Evolutionary conservation across 352 stramenopile genomes (phyloP).

Genomic region (Blastocystis sp.): DNA sequence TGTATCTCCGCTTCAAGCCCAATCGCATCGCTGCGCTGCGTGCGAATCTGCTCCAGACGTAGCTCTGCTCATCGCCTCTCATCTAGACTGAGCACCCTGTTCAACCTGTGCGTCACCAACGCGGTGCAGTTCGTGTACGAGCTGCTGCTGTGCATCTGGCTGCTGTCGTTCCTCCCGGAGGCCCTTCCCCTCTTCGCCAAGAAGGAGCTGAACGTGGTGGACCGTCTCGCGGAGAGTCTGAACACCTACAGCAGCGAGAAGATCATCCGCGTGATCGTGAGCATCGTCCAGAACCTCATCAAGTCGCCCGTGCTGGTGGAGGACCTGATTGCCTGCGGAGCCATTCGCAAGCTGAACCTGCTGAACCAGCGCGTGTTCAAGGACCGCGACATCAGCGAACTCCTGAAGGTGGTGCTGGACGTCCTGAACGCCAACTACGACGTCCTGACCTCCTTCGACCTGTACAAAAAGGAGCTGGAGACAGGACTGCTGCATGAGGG

Average conservation of each 20-base stretch:
- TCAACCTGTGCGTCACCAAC: constrained; percentile 45
- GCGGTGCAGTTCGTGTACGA: constrained; percentile 39
- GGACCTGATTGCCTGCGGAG: constrained; percentile 14
- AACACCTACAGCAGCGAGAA: constrained; percentile 56
- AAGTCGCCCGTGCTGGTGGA: neutral
- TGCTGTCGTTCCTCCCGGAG: constrained; percentile 37
- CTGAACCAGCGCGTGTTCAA: constrained; percentile 57
- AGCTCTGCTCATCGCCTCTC: neutral
- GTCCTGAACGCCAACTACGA: constrained; percentile 50
- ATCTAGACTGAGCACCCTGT: constrained; percentile 16
- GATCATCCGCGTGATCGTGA: constrained; percentile 46
- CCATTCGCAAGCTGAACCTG: constrained; percentile 57
- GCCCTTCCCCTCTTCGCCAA: neutral
- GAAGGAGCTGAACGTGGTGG: constrained; percentile 33
- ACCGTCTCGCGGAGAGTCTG: neutral
- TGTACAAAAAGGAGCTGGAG: constrained; percentile 12
- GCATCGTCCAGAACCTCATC: constrained; percentile 52
- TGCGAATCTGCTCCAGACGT: neutral
- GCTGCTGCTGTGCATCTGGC: constrained; percentile 52
- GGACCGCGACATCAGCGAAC: constrained; percentile 36
- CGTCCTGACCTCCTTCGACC: constrained; percentile 45
- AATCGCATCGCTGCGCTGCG: neutral
- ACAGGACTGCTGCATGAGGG: neutral
- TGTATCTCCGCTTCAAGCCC: constrained; percentile 28
- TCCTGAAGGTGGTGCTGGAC: constrained; percentile 31